phyloP scores from a whole-genome alignment of 345 rosid species.

The Turritis glabra region DNA sequence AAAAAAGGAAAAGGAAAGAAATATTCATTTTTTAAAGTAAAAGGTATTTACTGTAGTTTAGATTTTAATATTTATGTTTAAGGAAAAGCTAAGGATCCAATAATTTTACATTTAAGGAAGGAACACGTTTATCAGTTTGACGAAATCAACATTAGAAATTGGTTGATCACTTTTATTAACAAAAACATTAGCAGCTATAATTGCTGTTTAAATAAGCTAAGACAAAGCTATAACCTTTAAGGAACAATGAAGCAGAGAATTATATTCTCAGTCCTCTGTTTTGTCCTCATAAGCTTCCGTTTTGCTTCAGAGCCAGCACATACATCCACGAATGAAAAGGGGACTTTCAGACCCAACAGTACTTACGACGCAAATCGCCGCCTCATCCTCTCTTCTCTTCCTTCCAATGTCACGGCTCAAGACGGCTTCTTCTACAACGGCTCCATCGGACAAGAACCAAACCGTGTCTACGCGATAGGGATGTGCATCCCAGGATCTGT shows the following conservation, averaged over 20 bases:
- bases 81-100: no score
- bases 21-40: no score
- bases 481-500: slow-evolving; percentile 25
- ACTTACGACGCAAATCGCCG: slow-evolving; percentile 26
- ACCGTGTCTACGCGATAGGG: slow-evolving; percentile 26
- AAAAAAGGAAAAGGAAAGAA: no score
- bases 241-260: background rate
- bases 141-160: no score
- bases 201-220: no score
- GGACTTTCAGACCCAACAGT: slow-evolving; percentile 29
- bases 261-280: background rate
- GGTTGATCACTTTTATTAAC: no score
- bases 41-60: no score
- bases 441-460: slow-evolving; percentile 13
- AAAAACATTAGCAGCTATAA: no score
- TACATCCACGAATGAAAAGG: background rate
- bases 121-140: no score
- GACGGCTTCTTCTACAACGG: slow-evolving; percentile 29
- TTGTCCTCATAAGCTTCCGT: background rate
- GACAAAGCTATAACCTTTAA: no score
- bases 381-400: slow-evolving; percentile 13
- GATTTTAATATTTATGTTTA: no score
- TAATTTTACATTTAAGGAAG: no score
- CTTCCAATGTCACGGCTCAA: slow-evolving; percentile 20
- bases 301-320: background rate